Evolutionary conservation across 768 basidiomycete genomes (phyloP), one percentile per base, ranked within the genome.

Genomic region (Phanerodontia chrysosporium): DNA sequence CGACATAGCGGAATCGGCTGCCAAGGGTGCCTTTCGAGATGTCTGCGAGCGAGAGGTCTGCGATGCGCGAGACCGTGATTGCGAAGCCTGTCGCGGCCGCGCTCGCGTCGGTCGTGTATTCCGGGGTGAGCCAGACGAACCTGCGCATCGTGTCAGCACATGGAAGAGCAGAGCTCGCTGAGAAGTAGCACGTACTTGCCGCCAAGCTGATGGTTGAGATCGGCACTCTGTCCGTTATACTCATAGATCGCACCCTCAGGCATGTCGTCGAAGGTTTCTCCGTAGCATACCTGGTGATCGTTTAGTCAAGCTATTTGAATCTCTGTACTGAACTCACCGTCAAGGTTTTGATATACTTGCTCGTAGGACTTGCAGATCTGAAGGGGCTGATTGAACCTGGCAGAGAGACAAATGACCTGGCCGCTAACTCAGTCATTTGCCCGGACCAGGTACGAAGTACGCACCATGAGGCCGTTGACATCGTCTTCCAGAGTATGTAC

Each of bases 401-500:
- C 6, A 51, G 21, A 36, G 42, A 51, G 2, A 35, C 32, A 18
- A 49, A 51, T 18, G 48, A 45, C 39, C 24, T 42, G 21, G 22
- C n/a, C 35, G 35, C 3, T 12, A 1, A 16, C 8, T 53, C 9
- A 25, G 48, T 25, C 25, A 25, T 18, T 3, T 5, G 25, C 48
- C 24, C 24, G 22, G 28, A 2, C n/a, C 16, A 18, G 1, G 14
- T 3, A 1, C 16, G 21, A 22, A 32, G 13, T 3, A 21, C 51
- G 1, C 32, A 58, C 57, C 57, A 58, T 6, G 57, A 58, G 25
- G 25, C 39, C 8, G 57, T 58, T 5, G 57, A 58, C 21, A 27
- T 49, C 2, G 57, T 58, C 36, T 51, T 58, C 57, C 57, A 58
- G 9, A 51, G 36, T 14, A 58, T 8, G n/a, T 58, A 49, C 46